phyloP scores from a whole-genome alignment of 306 rosid genomes.

The Acacia acuminata region DNA sequence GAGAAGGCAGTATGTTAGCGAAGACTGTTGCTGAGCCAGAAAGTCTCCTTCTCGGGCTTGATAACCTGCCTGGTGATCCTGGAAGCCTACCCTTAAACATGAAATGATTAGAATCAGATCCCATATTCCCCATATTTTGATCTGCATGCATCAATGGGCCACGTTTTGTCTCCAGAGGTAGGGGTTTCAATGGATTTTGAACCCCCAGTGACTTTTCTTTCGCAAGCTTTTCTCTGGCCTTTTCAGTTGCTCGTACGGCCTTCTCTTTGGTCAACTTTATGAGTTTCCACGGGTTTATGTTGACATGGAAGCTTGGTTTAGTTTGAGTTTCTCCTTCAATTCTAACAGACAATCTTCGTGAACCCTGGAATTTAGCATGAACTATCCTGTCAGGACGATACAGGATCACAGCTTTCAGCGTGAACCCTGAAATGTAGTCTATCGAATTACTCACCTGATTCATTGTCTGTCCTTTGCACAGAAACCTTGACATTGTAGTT shows the following conservation, averaged over 20 bases:
- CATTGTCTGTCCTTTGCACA: constrained; percentile 54
- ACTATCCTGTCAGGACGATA: constrained; percentile 19
- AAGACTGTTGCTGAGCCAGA: constrained; percentile 65
- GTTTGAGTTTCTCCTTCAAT: constrained; percentile 71
- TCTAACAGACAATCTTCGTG: constrained; percentile 69
- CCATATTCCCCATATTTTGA: constrained; percentile 35
- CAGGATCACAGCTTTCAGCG: not conserved
- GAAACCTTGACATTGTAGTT: constrained; percentile 62
- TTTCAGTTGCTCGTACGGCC: constrained; percentile 77
- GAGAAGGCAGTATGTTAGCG: constrained; percentile 58
- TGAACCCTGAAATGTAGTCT: not conserved
- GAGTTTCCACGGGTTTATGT: constrained; percentile 88
- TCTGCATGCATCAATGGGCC: constrained; percentile 46
- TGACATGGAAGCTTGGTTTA: constrained; percentile 64
- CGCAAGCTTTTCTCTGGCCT: constrained; percentile 72
- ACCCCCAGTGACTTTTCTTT: constrained; percentile 55
- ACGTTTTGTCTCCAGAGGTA: constrained; percentile 75
- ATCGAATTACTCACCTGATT: constrained; percentile 47
- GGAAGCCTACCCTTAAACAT: constrained; percentile 46
- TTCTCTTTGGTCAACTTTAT: constrained; percentile 80
- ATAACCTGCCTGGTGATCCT: constrained; percentile 62
- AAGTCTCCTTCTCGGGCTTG: constrained; percentile 89
- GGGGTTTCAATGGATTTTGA: constrained; percentile 61
- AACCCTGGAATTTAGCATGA: constrained; percentile 55
- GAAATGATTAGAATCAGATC: constrained; percentile 44